A percentile compares a stretch with the other conserved stretches of the same genome.
phyloP scores from a whole-genome alignment of 148 eudicot genomes.

The Camellia sinensis region DNA sequence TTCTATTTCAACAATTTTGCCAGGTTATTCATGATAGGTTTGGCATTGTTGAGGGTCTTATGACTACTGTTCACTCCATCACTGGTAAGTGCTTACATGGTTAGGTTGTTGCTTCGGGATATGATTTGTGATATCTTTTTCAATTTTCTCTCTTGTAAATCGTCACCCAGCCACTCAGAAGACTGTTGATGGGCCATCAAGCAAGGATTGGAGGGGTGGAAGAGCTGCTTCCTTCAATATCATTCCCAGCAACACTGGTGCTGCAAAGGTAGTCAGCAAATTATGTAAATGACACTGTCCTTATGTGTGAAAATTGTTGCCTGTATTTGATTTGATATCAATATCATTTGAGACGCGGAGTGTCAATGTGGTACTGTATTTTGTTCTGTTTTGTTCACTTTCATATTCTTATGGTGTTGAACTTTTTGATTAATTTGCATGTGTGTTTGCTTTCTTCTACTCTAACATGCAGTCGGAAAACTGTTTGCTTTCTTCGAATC shows the following conservation, averaged over 20 bases:
- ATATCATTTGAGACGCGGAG: too few relatives aligned
- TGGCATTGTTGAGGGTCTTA: slow-evolving; percentile 78
- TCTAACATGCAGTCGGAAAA: slow-evolving; percentile 63
- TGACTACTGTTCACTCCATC: slow-evolving; percentile 73
- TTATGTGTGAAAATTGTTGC: neutral
- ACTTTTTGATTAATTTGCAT: neutral
- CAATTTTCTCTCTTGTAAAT: neutral
- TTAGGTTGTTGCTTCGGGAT: neutral
- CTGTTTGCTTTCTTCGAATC: too few relatives aligned
- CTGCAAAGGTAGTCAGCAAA: slow-evolving; percentile 51
- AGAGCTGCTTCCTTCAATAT: slow-evolving; percentile 80
- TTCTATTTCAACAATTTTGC: neutral
- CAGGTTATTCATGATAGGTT: slow-evolving; percentile 60
- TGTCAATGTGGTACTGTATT: neutral
- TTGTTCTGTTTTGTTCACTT: neutral
- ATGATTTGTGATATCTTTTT: slow-evolving; percentile 1
- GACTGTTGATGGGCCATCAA: slow-evolving; percentile 77
- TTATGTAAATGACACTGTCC: neutral
- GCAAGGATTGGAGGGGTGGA: slow-evolving; percentile 78
- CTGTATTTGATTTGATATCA: neutral
- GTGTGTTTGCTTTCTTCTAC: neutral
- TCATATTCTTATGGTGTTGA: neutral
- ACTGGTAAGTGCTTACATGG: slow-evolving; percentile 37
- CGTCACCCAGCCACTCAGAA: slow-evolving; percentile 52
- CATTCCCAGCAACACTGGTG: slow-evolving; percentile 80